Conservation (phyloP, 306 rosid genomes). For the Pterocarpus macrocarpus region DNA sequence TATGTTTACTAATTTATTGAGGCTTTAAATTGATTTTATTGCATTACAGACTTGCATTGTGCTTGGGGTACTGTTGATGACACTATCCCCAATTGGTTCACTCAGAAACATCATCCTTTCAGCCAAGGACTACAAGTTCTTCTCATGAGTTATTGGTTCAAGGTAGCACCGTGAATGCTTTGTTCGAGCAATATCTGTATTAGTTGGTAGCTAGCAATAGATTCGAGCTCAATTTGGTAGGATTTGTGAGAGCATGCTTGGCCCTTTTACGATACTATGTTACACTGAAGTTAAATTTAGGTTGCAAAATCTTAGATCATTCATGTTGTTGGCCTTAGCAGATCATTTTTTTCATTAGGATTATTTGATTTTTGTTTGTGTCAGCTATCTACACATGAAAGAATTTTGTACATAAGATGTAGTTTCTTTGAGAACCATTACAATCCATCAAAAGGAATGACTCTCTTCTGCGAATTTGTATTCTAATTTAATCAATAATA, state of each 20-base stretch:
- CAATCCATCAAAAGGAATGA: not conserved
- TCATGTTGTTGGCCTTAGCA: not conserved
- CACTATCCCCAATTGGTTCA: slow-evolving; percentile 79
- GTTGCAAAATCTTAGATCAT: not conserved
- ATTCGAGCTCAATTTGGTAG: slow-evolving; percentile 9
- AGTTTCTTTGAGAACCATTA: not conserved
- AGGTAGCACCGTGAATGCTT: not conserved
- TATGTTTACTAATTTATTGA: not conserved
- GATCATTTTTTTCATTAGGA: not conserved
- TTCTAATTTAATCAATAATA: too few species aligned
- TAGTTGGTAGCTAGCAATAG: slow-evolving; percentile 14
- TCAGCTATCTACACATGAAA: not conserved
- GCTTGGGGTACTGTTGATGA: slow-evolving; percentile 72
- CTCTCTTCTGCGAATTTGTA: not conserved
- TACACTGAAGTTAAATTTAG: not conserved
- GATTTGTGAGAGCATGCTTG: not conserved
- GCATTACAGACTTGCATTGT: slow-evolving; percentile 67
- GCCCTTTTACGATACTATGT: not conserved
- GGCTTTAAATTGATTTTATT: slow-evolving; percentile 7
- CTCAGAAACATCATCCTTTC: slow-evolving; percentile 65
- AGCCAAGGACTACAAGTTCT: slow-evolving; percentile 67
- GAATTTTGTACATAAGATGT: slow-evolving; percentile 1
- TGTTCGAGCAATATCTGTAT: not conserved
- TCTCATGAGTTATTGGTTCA: slow-evolving; percentile 54
- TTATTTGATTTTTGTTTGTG: not conserved